Conservation (phyloP, 176 grass and related monocot species). For the Zizania latifolia region DNA sequence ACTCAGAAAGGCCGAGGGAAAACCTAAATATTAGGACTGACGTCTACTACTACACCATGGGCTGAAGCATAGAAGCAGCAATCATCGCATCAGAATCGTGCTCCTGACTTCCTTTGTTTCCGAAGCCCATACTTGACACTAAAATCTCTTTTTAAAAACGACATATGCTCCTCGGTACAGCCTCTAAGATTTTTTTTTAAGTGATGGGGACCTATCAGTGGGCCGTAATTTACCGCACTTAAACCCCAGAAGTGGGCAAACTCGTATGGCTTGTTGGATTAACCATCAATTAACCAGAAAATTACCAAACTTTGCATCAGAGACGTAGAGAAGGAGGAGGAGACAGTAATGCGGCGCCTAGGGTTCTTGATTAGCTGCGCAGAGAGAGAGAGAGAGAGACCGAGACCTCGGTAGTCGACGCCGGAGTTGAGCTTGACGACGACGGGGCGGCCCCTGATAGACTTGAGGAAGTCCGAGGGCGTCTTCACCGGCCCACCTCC, state of each 20-base stretch:
- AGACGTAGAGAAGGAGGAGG: too few relatives aligned
- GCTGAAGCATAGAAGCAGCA: not conserved
- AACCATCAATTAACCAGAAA: not conserved
- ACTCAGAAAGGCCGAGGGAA: not conserved
- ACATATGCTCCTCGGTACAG: not conserved
- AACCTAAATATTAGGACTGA: not conserved
- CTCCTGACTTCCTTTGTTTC: not conserved
- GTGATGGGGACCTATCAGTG: not conserved
- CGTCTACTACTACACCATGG: not conserved
- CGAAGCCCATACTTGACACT: not conserved
- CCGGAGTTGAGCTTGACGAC: conserved; percentile 96
- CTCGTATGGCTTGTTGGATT: too few relatives aligned
- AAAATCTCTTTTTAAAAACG: not conserved
- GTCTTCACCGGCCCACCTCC: conserved; percentile 62
- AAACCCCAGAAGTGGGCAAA: not conserved
- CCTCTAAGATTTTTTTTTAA: not conserved
- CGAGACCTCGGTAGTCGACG: conserved; percentile 86
- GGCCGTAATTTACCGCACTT: not conserved
- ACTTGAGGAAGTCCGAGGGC: conserved; percentile 95
- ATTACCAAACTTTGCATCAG: not conserved
- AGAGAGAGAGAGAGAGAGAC: not conserved
- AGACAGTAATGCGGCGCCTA: not conserved
- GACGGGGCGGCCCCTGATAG: conserved; percentile 82
- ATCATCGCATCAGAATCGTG: not conserved
- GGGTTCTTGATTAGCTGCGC: conserved; percentile 20